A percentile compares a stretch with the other conserved stretches of the same genome.
These are phyloP conservation scores for Sporothrix curviconia DNA, from an alignment of 2,329 filamentous ascomycete genomes.

Conservation along the genomic window DNA sequence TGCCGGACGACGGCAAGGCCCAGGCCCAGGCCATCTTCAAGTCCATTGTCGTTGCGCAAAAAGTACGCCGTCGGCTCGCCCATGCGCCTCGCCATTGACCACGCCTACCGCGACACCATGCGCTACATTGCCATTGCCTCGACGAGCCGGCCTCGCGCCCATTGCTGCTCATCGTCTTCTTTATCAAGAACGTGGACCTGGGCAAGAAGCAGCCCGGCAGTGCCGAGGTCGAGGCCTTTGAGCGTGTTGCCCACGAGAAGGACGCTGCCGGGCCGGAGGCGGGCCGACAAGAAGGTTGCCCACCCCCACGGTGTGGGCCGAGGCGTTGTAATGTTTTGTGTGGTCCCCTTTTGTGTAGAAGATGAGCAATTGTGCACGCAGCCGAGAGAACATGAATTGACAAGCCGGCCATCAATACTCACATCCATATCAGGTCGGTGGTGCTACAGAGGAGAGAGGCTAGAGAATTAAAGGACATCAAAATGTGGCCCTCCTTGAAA, in stretches of 20 bases:
- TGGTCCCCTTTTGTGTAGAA: too few species aligned
- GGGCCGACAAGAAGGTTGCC: too few species aligned
- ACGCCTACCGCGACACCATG: constrained; percentile 41
- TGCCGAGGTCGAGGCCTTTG: neutral
- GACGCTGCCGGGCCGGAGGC: too few species aligned
- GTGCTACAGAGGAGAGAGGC: too few species aligned
- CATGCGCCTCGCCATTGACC: constrained; percentile 36
- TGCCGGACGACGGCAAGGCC: constrained; percentile 26
- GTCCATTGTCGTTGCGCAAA: constrained; percentile 27
- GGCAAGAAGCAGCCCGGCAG: neutral
- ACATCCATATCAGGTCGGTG: too few species aligned
- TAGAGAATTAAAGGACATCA: too few species aligned
- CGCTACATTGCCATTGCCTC: constrained; percentile 29
- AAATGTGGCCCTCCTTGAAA: too few species aligned
- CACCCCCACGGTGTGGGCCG: too few species aligned
- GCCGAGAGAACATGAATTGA: too few species aligned
- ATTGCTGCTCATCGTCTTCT: constrained; percentile 13
- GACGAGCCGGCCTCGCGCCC: neutral
- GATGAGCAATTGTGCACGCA: too few species aligned
- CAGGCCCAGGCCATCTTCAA: constrained; percentile 23
- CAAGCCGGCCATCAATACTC: too few species aligned
- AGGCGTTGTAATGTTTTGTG: too few species aligned
- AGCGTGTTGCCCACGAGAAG: neutral
- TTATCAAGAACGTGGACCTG: constrained; percentile 10
- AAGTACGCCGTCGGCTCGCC: constrained; percentile 35